phyloP scores from a whole-genome alignment of 768 basidiomycete species.

The Hygrocybe coccinea region DNA sequence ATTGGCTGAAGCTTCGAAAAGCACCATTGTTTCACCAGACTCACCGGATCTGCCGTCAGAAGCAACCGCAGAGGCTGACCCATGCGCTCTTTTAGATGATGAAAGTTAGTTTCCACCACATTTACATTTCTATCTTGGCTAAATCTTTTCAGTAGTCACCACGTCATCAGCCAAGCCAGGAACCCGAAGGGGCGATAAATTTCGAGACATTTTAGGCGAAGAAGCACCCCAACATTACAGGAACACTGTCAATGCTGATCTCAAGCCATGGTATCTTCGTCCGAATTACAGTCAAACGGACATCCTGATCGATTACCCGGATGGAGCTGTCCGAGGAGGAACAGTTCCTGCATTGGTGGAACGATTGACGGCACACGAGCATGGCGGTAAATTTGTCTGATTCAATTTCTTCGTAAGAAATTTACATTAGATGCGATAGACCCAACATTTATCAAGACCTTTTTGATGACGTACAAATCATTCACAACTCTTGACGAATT shows the following conservation, averaged over 20 bases:
- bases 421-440: slow-evolving; percentile 40
- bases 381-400: slow-evolving; percentile 51
- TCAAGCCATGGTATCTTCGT: slow-evolving; percentile 78
- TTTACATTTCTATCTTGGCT: neutral
- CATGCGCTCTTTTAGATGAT: slow-evolving; percentile 32
- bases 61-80: slow-evolving; percentile 12
- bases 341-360: slow-evolving; percentile 84
- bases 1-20: neutral
- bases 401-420: slow-evolving; percentile 6
- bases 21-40: neutral
- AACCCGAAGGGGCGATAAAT: slow-evolving; percentile 40
- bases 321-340: slow-evolving; percentile 81
- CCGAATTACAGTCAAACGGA: slow-evolving; percentile 76
- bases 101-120: slow-evolving; percentile 31
- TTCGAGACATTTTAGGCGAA: slow-evolving; percentile 63
- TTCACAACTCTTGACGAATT: slow-evolving; percentile 83
- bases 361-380: slow-evolving; percentile 86
- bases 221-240: slow-evolving; percentile 35
- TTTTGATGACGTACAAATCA: slow-evolving; percentile 94
- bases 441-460: slow-evolving; percentile 76
- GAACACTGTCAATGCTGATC: slow-evolving; percentile 41
- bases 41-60: slow-evolving; percentile 6
- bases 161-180: slow-evolving; percentile 29
- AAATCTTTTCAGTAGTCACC: slow-evolving; percentile 20
- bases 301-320: slow-evolving; percentile 72